Evolutionary conservation across 495 filamentous ascomycete genomes (phyloP), one percentile per base, ranked within the genome.

Genomic region (Usnea hakonensis): DNA sequence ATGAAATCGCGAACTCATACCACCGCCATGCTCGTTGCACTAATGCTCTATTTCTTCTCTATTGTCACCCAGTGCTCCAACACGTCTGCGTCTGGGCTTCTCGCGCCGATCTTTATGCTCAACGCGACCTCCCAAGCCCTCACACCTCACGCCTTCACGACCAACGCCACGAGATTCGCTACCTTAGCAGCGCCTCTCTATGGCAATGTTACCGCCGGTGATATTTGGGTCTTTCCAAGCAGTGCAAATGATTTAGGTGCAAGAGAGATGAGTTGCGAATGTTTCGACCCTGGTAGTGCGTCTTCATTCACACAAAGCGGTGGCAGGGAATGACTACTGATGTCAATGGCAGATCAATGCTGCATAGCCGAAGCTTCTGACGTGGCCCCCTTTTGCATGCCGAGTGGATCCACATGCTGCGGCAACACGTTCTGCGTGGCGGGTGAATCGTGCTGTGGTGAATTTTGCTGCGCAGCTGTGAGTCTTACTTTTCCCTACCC

Each of bases 381-480:
- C 14, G 19, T 40, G 2, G 48, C 37, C 5, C 62, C 59, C 23
- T 68, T 64, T 36, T 68, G 67, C 46, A 61, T 64, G 37, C 57
- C 57, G n/a, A 55, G 40, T 3, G 32, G 63, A 56, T 57, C 55
- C 16, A 57, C 37, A 3, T 65, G 67, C 43, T 67, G 62, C 59
- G 46, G 38, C 2, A 37, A 53, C n/a, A 67, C 62, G 5, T 54
- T 50, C 16, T 69, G 67, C 36, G 35, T 55, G 8, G 16, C 55
- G 6, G 59, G 41, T 3, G 58, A 67, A 52, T 53, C 44, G 11
- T 69, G 67, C 38, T 69, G 67, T 48, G 64, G 62, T 21, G 38
- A 67, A 10, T 48, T 32, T 17, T 69, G 67, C 38, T 69, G 67
- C 50, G 19, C 43, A n/a, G 36, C 37, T 30, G 67, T 69, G 63